phyloP scores from a whole-genome alignment of 306 rosid genomes.

The Datisca glomerata region DNA sequence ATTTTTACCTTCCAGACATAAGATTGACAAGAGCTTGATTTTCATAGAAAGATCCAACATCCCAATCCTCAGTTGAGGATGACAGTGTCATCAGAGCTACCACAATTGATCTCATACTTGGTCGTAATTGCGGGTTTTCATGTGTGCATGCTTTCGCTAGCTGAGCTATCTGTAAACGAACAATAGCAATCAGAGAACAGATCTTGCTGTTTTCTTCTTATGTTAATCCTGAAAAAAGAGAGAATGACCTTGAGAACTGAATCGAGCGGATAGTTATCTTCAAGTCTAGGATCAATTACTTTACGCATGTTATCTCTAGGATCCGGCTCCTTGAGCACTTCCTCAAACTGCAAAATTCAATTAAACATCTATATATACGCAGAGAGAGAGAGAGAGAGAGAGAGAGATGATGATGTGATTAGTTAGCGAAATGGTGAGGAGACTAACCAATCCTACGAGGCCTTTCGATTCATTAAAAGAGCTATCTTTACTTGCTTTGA shows the following conservation, averaged over 20 bases:
- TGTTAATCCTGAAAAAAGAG: constrained; percentile 5
- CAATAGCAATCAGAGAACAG: constrained; percentile 1
- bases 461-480: constrained; percentile 49
- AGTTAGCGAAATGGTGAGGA: constrained; percentile 10
- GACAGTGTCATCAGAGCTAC: constrained; percentile 85
- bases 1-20: constrained; percentile 75
- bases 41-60: constrained; percentile 50
- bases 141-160: constrained; percentile 77
- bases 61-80: constrained; percentile 72
- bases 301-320: constrained; percentile 40
- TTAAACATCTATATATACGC: no score
- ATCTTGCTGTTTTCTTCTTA: no score
- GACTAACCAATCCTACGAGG: constrained; percentile 56
- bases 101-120: constrained; percentile 82
- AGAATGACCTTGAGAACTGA: constrained; percentile 61
- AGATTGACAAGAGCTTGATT: constrained; percentile 51
- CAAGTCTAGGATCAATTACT: constrained; percentile 65
- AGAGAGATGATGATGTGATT: no score
- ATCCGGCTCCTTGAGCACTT: constrained; percentile 38
- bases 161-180: constrained; percentile 51
- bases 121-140: constrained; percentile 66
- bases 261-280: constrained; percentile 59
- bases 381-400: not conserved
- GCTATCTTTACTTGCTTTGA: constrained; percentile 20
- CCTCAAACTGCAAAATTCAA: constrained; percentile 66